Conservation (phyloP, 2,329 filamentous ascomycete genomes). For the Ilyonectria mors-panacis region DNA sequence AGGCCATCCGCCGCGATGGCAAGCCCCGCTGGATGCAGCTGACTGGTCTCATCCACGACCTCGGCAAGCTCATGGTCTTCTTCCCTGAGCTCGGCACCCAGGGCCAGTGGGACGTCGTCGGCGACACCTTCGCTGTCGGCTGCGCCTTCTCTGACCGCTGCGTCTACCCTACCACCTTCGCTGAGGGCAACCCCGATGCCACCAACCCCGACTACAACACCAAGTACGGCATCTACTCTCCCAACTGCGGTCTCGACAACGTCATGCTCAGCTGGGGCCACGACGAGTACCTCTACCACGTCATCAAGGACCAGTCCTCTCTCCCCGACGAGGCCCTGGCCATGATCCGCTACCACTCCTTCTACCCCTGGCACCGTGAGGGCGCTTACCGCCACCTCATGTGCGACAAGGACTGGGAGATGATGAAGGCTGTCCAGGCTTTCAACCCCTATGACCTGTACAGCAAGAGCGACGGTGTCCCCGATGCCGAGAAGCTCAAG, state of each 20-base stretch:
- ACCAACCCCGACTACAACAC: constrained; percentile 80
- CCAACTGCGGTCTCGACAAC: constrained; percentile 86
- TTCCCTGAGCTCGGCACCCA: constrained; percentile 75
- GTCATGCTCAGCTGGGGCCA: constrained; percentile 94
- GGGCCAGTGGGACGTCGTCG: constrained; percentile 95
- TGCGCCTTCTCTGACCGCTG: constrained; percentile 82
- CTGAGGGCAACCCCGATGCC: constrained; percentile 79
- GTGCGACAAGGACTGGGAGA: constrained; percentile 83
- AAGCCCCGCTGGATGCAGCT: constrained; percentile 88
- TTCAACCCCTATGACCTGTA: constrained; percentile 96
- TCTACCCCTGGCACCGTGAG: constrained; percentile 92
- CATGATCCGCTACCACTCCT: constrained; percentile 94
- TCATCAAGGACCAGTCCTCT: constrained; percentile 85
- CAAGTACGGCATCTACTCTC: constrained; percentile 83
- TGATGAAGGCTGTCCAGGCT: constrained; percentile 85
- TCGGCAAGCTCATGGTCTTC: constrained; percentile 86
- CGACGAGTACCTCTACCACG: constrained; percentile 89
- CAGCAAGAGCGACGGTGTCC: constrained; percentile 89
- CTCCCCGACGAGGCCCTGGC: constrained; percentile 87
- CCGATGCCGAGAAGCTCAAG: constrained; percentile 83
- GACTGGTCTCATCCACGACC: constrained; percentile 82
- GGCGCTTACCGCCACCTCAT: constrained; percentile 87
- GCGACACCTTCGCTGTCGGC: constrained; percentile 86
- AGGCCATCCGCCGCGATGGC: constrained; percentile 89
- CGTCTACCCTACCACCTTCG: constrained; percentile 86